These are phyloP conservation scores for Collybiopsis confluens DNA, from an alignment of 768 basidiomycete genomes.

Conservation along the genomic window DNA sequence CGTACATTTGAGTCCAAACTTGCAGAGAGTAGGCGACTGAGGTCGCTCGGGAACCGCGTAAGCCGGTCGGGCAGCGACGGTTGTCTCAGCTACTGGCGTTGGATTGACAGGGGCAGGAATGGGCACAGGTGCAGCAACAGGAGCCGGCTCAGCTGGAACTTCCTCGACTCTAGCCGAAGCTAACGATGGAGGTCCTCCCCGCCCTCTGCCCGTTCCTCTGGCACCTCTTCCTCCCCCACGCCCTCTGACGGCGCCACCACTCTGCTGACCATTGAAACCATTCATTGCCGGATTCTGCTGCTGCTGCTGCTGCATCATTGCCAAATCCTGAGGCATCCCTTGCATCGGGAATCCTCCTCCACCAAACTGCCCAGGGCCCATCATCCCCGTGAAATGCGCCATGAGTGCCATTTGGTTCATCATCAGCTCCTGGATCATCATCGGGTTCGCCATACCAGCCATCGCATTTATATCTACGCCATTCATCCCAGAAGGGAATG, in stretches of 20 bases:
- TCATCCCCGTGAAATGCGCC: constrained; percentile 88
- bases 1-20: constrained; percentile 87
- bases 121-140: constrained; percentile 16
- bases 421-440: constrained; percentile 86
- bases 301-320: constrained; percentile 38
- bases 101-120: constrained; percentile 15
- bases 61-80: constrained; percentile 33
- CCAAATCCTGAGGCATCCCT: constrained; percentile 51
- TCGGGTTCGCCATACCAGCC: constrained; percentile 57
- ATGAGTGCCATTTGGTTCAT: constrained; percentile 90
- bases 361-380: constrained; percentile 60
- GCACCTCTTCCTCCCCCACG: constrained; percentile 40
- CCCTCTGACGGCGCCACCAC: constrained; percentile 35
- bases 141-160: constrained; percentile 9
- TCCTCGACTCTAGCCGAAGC: constrained; percentile 19
- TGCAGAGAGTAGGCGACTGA: constrained; percentile 88
- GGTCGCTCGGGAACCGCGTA: constrained; percentile 73
- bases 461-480: constrained; percentile 65
- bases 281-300: constrained; percentile 36
- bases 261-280: constrained; percentile 22
- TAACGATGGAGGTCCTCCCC: constrained; percentile 35
- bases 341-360: constrained; percentile 56
- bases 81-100: constrained; percentile 13
- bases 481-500: constrained; percentile 38
- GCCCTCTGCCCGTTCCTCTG: constrained; percentile 43